Base-by-base conservation (phyloP, 148 eudicot species). In the Fagopyrum esculentum region DNA sequence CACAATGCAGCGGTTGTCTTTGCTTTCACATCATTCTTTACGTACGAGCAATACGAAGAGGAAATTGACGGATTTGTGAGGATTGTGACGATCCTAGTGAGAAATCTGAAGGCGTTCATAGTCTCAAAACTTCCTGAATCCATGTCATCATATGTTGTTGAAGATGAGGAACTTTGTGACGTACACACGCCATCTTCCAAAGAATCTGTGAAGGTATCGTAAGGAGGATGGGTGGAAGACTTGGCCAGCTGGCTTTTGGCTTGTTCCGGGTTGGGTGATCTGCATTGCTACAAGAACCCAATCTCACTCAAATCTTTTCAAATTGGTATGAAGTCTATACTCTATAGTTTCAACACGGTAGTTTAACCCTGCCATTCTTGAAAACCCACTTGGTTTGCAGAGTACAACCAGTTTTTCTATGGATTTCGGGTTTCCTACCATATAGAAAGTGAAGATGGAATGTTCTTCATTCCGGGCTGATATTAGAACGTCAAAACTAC, bases 11-110 rank as follows among this genome's bases (percentile, higher is more conserved):
- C 87, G 72, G 11, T 85, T 76, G 86, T 82, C 75, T 85, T 86
- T 71, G 78, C 91, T 3, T 95, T 95, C 84, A 86, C 89, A 6
- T 76, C 80, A 9, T 89, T 93, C 84, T 90, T 84, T 76, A 84
- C 86, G 76, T 95, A 90, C 68, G 97, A 95, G 84, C 99, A 95
- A 90, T 89, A 92, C 16, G 93, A 95, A 74, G 88, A 81, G 51
- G 89, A 87, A 81, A 77, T 87, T 15, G 89, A 85, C 19, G 85
- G 74, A 61, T 74, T 83, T 13, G 57, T 72, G n/a, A 76, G 45
- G 73, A 13, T 81, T 66, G 51, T 77, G 11, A 49, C 16, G 50
- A 74, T 19, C 46, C 10, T 75, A 29, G 78, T 54, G 8, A 79
- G 76, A 45, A 75, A 74, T 48, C 29, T 77, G 26, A 26, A 43